Conservation (phyloP, 148 eudicot genomes). For the Cornus suecica region DNA sequence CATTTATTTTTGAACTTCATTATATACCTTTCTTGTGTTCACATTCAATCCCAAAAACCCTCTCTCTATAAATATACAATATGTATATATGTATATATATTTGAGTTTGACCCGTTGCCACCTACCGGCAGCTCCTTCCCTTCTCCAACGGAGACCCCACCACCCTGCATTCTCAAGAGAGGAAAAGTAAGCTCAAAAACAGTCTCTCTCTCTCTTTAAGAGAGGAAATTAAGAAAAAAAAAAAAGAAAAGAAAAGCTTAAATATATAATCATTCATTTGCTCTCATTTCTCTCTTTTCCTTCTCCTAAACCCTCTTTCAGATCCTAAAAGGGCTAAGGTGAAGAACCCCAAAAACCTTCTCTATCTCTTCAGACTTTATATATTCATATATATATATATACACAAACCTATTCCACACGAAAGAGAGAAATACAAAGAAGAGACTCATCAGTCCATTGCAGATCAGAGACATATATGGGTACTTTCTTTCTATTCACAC, state of each 20-base stretch:
- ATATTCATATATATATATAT: not conserved
- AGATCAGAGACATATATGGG: not conserved
- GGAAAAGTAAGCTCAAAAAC: not conserved
- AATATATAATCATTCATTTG: slow-evolving; percentile 1
- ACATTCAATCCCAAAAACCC: not conserved
- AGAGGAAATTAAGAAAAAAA: too few relatives aligned
- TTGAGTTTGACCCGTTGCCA: slow-evolving; percentile 39
- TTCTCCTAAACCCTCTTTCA: not conserved
- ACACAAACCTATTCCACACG: not conserved
- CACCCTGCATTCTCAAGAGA: not conserved
- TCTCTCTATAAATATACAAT: not conserved
- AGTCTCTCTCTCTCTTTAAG: not conserved
- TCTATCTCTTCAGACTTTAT: not conserved
- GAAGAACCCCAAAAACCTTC: not conserved
- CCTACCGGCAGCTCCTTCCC: slow-evolving; percentile 35
- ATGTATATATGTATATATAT: not conserved
- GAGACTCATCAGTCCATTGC: not conserved
- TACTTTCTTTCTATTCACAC: not conserved
- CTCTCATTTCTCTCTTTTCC: not conserved
- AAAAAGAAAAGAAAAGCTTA: not conserved
- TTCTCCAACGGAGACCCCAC: slow-evolving; percentile 25
- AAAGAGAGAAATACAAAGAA: not conserved
- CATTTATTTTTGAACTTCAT: not conserved
- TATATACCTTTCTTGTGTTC: not conserved
- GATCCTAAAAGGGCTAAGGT: not conserved